Conservation (phyloP, 2,329 filamentous ascomycete genomes). For the Ophiocordyceps robertsii region DNA sequence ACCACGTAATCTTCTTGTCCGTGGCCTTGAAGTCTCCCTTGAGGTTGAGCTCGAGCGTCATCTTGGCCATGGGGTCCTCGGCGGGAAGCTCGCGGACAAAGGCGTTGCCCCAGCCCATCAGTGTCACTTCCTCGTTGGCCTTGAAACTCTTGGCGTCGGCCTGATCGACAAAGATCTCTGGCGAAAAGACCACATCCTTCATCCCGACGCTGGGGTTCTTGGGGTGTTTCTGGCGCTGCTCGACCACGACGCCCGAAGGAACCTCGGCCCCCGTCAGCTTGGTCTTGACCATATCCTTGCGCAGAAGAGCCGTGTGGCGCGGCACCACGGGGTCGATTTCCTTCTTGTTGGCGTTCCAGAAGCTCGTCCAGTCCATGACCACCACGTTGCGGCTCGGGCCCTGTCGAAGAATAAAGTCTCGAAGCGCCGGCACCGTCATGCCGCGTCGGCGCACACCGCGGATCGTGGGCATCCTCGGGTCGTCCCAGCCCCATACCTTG, state of each 20-base stretch:
- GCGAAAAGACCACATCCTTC: constrained; percentile 74
- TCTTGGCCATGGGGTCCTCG: constrained; percentile 46
- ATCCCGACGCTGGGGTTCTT: constrained; percentile 78
- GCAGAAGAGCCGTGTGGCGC: constrained; percentile 59
- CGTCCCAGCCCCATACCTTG: constrained; percentile 73
- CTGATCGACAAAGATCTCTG: constrained; percentile 70
- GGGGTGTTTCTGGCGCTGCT: constrained; percentile 74
- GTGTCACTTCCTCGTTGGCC: constrained; percentile 78
- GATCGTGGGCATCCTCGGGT: constrained; percentile 75
- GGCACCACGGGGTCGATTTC: constrained; percentile 67
- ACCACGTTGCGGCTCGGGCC: constrained; percentile 75
- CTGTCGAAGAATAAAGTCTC: constrained; percentile 75
- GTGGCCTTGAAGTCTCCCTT: constrained; percentile 91
- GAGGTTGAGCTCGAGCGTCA: constrained; percentile 80
- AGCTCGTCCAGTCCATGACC: constrained; percentile 68
- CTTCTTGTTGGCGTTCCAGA: constrained; percentile 68
- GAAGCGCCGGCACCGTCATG: constrained; percentile 65
- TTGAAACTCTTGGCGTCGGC: constrained; percentile 72
- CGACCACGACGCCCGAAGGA: constrained; percentile 45
- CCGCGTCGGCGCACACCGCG: constrained; percentile 66
- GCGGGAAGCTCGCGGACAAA: constrained; percentile 56
- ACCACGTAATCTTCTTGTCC: constrained; percentile 93
- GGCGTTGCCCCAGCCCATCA: constrained; percentile 95
- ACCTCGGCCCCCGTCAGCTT: constrained; percentile 56
- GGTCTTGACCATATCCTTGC: constrained; percentile 58